These are phyloP conservation scores for Penicillium egyptiacum DNA, from an alignment of 495 filamentous ascomycete species.

Conservation along the genomic window DNA sequence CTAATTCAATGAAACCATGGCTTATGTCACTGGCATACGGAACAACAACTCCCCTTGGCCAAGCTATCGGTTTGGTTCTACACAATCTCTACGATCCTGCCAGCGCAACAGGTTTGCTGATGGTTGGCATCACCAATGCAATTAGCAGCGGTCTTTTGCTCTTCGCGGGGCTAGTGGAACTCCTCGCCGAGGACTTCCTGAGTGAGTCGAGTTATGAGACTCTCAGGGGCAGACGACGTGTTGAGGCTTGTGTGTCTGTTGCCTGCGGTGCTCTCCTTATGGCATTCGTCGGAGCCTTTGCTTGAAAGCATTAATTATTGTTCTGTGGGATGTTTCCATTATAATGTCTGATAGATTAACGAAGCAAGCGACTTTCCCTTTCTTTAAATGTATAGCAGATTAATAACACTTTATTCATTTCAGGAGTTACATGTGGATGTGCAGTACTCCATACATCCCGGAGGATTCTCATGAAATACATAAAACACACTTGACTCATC, in stretches of 20 bases:
- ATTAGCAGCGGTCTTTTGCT: constrained; percentile 83
- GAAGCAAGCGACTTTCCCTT: background rate
- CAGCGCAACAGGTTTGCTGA: constrained; percentile 77
- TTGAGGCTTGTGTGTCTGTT: constrained; percentile 76
- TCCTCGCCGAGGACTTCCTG: constrained; percentile 92
- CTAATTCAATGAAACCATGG: constrained; percentile 67
- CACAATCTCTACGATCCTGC: constrained; percentile 84
- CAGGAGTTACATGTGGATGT: background rate
- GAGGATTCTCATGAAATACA: background rate
- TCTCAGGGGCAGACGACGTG: constrained; percentile 66
- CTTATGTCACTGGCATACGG: constrained; percentile 95
- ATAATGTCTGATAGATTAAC: constrained; percentile 1
- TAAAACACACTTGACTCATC: background rate
- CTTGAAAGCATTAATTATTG: constrained; percentile 41
- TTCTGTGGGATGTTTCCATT: background rate
- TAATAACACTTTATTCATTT: background rate
- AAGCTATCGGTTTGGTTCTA: constrained; percentile 80
- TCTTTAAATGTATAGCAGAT: background rate
- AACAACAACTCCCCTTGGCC: constrained; percentile 85
- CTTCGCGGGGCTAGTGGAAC: constrained; percentile 88
- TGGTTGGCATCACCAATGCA: constrained; percentile 92
- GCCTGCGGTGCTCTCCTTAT: constrained; percentile 75
- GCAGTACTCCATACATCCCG: background rate
- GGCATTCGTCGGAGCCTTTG: constrained; percentile 89
- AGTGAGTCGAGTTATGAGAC: constrained; percentile 79